Evolutionary conservation across 2,329 filamentous ascomycete species (phyloP), one percentile per base, ranked within the genome.

Genomic region (Colletotrichum eleusines): DNA sequence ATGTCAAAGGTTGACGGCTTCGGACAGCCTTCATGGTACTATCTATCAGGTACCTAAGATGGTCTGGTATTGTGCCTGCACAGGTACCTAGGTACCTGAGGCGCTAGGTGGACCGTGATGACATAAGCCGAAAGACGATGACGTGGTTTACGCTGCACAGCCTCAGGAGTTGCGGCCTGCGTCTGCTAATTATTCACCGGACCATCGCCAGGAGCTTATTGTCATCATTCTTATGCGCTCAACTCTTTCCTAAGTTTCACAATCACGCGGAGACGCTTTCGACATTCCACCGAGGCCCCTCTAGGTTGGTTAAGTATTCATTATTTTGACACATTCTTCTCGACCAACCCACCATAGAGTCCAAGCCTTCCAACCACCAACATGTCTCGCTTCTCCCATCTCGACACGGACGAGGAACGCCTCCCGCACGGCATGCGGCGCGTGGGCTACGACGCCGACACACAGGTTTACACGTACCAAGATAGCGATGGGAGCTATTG

Each of bases 361-460:
- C 20, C 35, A 35, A 40, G 7, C 14, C 1, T 6, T 11, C 12
- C n/a, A 40, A 16, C 23, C 9, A 16, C 9, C 33, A 38, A 53
- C 14, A 85, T 85, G 83, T 79, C 81, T 68, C 82, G 81, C 70
- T 83, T 78, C 74, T 81, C 82, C 26, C 79, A 77, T 64, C 82
- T 82, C 75, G 83, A 85, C 64, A 79, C 80, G 6, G 87, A 89
- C 73, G 81, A 84, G 28, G 81, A 85, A 67, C 85, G 87, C 53
- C 83, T 89, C 20, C 87, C 87, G 3, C 80, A 84, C 50, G 87
- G 87, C 77, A 87, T 89, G 83, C 76, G 80, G 51, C 83, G 87
- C 67, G 80, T 87, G 35, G 86, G 86, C 73, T 89, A 89, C 79
- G 87, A 89, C 72, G 85, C 86, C 65, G 86, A 88, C 76, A 84